A percentile compares a stretch with the other conserved stretches of the same genome.
Conservation (phyloP, 1,284 basidiomycete genomes). For the Omphalotus olearius region DNA sequence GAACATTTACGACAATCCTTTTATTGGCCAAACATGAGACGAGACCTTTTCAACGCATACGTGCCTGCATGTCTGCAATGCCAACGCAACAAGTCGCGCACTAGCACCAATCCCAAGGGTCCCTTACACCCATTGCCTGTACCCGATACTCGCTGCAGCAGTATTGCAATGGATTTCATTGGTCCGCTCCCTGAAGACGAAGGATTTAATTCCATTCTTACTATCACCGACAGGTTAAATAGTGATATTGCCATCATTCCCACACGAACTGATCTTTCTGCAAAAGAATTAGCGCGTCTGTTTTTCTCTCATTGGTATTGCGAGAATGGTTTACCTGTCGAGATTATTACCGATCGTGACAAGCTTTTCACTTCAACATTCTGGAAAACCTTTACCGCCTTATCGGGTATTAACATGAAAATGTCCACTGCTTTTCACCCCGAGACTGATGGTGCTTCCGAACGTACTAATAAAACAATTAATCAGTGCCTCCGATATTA, state of each 20-base stretch:
- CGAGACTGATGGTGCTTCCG: conserved; percentile 25
- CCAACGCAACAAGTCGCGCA: conserved; percentile 17
- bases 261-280: conserved; percentile 9
- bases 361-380: conserved; percentile 24
- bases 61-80: conserved; percentile 16
- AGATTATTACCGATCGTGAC: conserved; percentile 25
- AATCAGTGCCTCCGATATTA: conserved; percentile 29
- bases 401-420: conserved; percentile 7
- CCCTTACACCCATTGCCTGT: conserved; percentile 22
- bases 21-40: background rate
- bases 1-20: background rate
- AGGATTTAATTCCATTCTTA: conserved; percentile 28
- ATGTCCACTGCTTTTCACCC: conserved; percentile 22
- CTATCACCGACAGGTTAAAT: conserved; percentile 35
- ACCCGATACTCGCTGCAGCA: conserved; percentile 14
- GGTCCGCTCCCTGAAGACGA: conserved; percentile 15
- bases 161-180: conserved; percentile 22
- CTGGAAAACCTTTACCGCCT: conserved; percentile 14
- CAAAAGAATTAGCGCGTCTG: conserved; percentile 16
- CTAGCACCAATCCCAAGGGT: background rate
- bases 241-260: conserved; percentile 33
- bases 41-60: background rate
- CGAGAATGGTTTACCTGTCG: conserved; percentile 25
- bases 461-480: conserved; percentile 30
- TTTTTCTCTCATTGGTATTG: conserved; percentile 26